Percentiles rank a stretch among this genome's conserved stretches.
phyloP scores from a whole-genome alignment of 2,329 filamentous ascomycete species.

The Mycocentrospora acerina region DNA sequence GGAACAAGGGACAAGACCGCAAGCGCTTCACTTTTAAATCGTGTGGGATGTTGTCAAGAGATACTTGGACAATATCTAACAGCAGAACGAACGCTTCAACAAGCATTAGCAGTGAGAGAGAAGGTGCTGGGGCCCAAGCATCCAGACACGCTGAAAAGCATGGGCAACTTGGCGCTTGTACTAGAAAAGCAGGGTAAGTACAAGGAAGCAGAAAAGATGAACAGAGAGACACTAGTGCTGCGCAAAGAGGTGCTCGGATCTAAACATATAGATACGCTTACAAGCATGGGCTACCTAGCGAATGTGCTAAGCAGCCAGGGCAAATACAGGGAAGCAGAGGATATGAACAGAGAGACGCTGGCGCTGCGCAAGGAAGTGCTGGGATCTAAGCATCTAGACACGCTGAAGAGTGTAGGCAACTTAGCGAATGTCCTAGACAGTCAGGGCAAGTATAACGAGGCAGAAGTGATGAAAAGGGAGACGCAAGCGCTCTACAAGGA shows the following conservation, averaged over 20 bases:
- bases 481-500: not conserved
- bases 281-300: not conserved
- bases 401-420: slow-evolving; percentile 9
- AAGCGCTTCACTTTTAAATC: slow-evolving; percentile 9
- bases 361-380: slow-evolving; percentile 6
- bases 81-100: slow-evolving; percentile 5
- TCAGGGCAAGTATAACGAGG: slow-evolving; percentile 1
- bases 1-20: not conserved
- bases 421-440: slow-evolving; percentile 1
- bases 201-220: slow-evolving; percentile 5
- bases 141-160: slow-evolving; percentile 3
- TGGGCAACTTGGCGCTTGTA: slow-evolving; percentile 2
- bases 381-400: slow-evolving; percentile 8
- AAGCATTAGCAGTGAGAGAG: slow-evolving; percentile 4
- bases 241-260: not conserved
- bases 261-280: not conserved
- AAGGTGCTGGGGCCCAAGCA: slow-evolving; percentile 3
- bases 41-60: slow-evolving; percentile 10
- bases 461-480: not conserved
- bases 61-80: slow-evolving; percentile 9
- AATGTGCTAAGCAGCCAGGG: slow-evolving; percentile 7
- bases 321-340: slow-evolving; percentile 11
- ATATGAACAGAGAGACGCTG: slow-evolving; percentile 4
- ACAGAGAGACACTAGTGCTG: not conserved
- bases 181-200: slow-evolving; percentile 15